phyloP scores from a whole-genome alignment of 352 stramenopile genomes.

The Pythium aquatile region DNA sequence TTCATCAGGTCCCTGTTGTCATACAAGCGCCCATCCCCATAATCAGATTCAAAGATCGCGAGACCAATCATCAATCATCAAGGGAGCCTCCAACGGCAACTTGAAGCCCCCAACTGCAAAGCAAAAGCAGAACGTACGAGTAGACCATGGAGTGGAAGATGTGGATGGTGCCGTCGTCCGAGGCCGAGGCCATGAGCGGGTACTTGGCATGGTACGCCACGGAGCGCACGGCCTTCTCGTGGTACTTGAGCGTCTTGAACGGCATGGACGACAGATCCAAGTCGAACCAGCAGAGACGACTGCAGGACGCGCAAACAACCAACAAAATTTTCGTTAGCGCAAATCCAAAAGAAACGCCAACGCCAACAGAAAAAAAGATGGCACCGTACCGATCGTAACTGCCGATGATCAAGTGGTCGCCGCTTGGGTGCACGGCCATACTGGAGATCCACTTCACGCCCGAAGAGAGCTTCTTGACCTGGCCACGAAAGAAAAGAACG shows the following conservation, averaged over 20 bases:
- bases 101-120: background rate
- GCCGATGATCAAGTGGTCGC: conserved; percentile 98
- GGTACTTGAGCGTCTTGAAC: conserved; percentile 99
- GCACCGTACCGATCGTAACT: conserved; percentile 92
- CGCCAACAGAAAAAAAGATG: background rate
- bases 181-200: conserved; percentile 98
- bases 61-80: conserved; percentile 16
- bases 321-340: background rate
- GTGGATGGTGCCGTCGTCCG: conserved; percentile 98
- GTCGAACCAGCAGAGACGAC: conserved; percentile 98
- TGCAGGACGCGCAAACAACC: conserved; percentile 6
- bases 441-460: conserved; percentile 99
- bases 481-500: conserved; percentile 30
- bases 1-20: conserved; percentile 94
- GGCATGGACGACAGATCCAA: conserved; percentile 96
- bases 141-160: conserved; percentile 99
- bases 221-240: conserved; percentile 95
- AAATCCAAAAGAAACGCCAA: background rate
- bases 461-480: conserved; percentile 97
- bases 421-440: conserved; percentile 97
- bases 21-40: conserved; percentile 6
- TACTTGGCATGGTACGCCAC: conserved; percentile 96
- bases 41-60: conserved; percentile 8
- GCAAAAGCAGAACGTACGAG: conserved; percentile 66
- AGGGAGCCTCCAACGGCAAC: background rate